Evolutionary conservation across 495 filamentous ascomycete genomes (phyloP).

Genomic region (Bacidia rubella): DNA sequence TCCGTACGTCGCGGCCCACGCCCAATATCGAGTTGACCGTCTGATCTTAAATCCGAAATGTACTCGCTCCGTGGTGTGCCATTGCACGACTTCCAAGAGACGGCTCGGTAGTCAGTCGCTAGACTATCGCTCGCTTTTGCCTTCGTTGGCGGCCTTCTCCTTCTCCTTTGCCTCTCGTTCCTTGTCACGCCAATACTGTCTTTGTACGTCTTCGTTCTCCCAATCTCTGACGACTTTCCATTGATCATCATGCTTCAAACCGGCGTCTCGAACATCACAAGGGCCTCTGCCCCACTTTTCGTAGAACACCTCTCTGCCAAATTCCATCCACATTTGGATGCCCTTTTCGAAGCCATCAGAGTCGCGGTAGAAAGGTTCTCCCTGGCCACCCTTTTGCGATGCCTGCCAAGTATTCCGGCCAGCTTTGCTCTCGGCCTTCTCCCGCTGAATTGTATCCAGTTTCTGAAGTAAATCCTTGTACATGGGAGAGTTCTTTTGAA

Average conservation of each 20-base stretch:
- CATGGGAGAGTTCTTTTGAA: conserved; percentile 8
- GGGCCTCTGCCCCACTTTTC: conserved; percentile 45
- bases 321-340: conserved; percentile 38
- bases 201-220: conserved; percentile 12
- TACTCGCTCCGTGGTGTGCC: too few relatives aligned
- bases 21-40: too few relatives aligned
- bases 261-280: conserved; percentile 33
- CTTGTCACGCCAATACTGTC: conserved; percentile 2
- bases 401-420: conserved; percentile 48
- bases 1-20: too few relatives aligned
- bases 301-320: conserved; percentile 35
- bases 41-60: too few relatives aligned
- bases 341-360: conserved; percentile 38
- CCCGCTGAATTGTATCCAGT: conserved; percentile 30
- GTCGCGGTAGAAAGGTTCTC: conserved; percentile 47
- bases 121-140: conserved; percentile 18
- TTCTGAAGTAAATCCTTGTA: conserved; percentile 22
- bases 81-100: too few relatives aligned
- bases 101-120: too few relatives aligned
- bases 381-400: conserved; percentile 41
- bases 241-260: conserved; percentile 33
- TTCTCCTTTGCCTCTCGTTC: conserved; percentile 10
- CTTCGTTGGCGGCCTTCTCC: conserved; percentile 18
- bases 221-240: conserved; percentile 25
- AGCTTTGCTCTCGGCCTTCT: conserved; percentile 19